Evolutionary conservation across 768 basidiomycete species (phyloP).

Genomic region (Psilocybe cubensis): DNA sequence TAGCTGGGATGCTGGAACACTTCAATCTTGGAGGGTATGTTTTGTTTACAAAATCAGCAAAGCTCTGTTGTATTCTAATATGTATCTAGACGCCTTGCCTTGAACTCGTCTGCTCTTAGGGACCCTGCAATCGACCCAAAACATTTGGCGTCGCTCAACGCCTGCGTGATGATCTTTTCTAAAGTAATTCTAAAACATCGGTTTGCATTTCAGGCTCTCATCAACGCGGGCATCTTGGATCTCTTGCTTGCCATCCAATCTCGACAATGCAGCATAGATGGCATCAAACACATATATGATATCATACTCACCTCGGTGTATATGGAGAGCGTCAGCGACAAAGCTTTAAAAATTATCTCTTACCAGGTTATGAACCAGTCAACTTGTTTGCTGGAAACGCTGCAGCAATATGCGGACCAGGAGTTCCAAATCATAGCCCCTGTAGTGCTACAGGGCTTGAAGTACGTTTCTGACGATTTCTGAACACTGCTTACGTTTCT

Average conservation of each 20-base stretch:
- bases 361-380: constrained; percentile 9
- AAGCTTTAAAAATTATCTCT: constrained; percentile 9
- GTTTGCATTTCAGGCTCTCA: constrained; percentile 11
- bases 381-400: background rate
- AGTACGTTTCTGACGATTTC: background rate
- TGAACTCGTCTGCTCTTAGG: background rate
- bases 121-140: constrained; percentile 1
- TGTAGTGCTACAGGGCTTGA: constrained; percentile 7
- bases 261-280: constrained; percentile 11
- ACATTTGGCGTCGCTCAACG: constrained; percentile 6
- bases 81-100: background rate
- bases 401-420: constrained; percentile 4
- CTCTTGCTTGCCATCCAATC: constrained; percentile 8
- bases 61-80: background rate
- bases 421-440: constrained; percentile 10
- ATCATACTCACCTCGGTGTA: constrained; percentile 11
- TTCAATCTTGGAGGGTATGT: constrained; percentile 9
- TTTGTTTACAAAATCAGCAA: background rate
- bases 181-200: constrained; percentile 15
- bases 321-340: constrained; percentile 11
- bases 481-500: background rate
- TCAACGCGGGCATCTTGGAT: constrained; percentile 14
- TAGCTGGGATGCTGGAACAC: constrained; percentile 13
- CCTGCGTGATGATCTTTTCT: constrained; percentile 13
- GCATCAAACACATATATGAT: constrained; percentile 10